Evolutionary conservation across 805 yeast genomes (phyloP).

Genomic region (Candida odintsovae): DNA sequence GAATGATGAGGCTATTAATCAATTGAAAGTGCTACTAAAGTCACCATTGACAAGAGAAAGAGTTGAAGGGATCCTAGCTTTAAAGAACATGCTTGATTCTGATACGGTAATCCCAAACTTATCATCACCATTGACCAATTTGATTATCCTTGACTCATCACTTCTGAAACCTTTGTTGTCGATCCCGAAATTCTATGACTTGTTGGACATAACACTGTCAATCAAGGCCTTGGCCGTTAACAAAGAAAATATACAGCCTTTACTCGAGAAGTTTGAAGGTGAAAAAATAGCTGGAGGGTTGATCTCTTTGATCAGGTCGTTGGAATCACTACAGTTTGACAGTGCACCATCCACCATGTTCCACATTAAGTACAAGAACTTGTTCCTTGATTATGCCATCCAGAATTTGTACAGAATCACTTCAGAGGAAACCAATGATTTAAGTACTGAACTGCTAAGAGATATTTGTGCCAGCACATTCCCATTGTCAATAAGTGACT

Average conservation of each 20-base stretch:
- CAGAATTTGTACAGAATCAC: constrained; percentile 17
- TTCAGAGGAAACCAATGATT: constrained; percentile 9
- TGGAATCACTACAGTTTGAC: constrained; percentile 18
- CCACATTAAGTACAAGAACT: constrained; percentile 19
- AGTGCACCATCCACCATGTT: constrained; percentile 22
- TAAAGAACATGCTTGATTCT: constrained; percentile 3
- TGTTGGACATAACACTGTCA: constrained; percentile 22
- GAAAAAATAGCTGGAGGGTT: constrained; percentile 13
- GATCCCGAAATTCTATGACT: constrained; percentile 21
- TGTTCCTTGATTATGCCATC: constrained; percentile 14
- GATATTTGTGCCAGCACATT: constrained; percentile 13
- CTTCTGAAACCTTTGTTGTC: constrained; percentile 26
- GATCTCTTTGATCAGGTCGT: constrained; percentile 11
- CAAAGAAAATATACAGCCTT: constrained; percentile 16
- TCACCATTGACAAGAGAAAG: constrained; percentile 23
- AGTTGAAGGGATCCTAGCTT: constrained; percentile 15
- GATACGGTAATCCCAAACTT: constrained; percentile 10
- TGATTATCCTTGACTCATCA: constrained; percentile 23
- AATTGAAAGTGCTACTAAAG: constrained; percentile 10
- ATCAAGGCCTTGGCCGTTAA: constrained; percentile 29
- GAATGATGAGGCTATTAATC: constrained; percentile 2
- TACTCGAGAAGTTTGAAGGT: constrained; percentile 12
- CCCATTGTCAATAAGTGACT: constrained; percentile 23
- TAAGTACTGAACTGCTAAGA: constrained; percentile 5
- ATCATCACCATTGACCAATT: constrained; percentile 12